A percentile compares a stretch with the other conserved stretches of the same genome.
phyloP scores from a whole-genome alignment of 768 basidiomycete species.

The Mycena alexandri region DNA sequence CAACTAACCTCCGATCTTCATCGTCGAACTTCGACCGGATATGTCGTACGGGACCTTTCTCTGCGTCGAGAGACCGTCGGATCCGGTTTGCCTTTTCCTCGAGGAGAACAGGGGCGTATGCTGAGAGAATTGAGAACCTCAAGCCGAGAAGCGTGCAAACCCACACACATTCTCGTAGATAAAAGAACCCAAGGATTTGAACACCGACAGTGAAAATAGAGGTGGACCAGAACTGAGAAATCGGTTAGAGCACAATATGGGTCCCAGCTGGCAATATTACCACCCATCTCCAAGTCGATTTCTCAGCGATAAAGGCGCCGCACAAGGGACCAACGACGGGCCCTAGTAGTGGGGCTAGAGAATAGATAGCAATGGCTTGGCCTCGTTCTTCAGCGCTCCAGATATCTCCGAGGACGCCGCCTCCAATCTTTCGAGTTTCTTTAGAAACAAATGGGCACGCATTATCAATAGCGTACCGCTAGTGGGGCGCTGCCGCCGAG shows the following conservation, averaged over 20 bases:
- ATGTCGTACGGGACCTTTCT: constrained; percentile 54
- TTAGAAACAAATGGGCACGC: constrained; percentile 22
- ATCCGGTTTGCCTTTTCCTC: constrained; percentile 66
- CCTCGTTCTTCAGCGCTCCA: constrained; percentile 75
- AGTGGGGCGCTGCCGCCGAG: constrained; percentile 81
- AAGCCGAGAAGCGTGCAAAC: background rate
- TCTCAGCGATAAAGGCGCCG: constrained; percentile 57
- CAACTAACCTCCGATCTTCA: constrained; percentile 50
- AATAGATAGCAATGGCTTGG: constrained; percentile 72
- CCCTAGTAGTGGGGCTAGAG: constrained; percentile 74
- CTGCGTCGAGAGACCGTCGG: constrained; percentile 57
- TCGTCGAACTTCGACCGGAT: constrained; percentile 60
- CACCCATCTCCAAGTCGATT: constrained; percentile 34
- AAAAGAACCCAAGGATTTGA: constrained; percentile 68
- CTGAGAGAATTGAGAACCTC: constrained; percentile 49
- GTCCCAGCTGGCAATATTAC: background rate
- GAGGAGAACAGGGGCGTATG: constrained; percentile 58
- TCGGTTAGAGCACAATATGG: background rate
- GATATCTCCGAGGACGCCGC: constrained; percentile 74
- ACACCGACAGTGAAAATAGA: constrained; percentile 67
- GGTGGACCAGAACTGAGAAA: constrained; percentile 69
- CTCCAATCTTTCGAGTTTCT: constrained; percentile 59
- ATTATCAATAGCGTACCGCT: constrained; percentile 58
- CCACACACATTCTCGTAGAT: constrained; percentile 71
- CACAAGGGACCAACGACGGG: constrained; percentile 74